phyloP scores from a whole-genome alignment of 257 asterid genomes.

The Scutellaria minor region DNA sequence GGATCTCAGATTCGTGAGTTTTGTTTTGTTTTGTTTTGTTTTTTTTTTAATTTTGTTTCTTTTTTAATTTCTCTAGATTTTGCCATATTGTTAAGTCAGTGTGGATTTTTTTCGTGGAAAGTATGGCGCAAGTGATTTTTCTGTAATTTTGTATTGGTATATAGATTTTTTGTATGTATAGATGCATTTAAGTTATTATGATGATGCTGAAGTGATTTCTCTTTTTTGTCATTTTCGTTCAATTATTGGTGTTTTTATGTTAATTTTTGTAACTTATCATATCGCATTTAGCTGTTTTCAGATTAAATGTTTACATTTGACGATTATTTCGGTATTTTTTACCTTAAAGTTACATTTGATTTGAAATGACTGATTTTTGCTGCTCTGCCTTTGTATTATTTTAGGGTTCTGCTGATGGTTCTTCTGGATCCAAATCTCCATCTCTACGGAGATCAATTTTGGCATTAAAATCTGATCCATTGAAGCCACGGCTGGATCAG shows the following conservation, averaged over 20 bases:
- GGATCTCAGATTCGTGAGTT: constrained; percentile 54
- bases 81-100: neutral
- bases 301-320: constrained; percentile 19
- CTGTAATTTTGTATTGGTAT: neutral
- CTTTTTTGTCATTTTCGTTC: constrained; percentile 20
- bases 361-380: constrained; percentile 23
- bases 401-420: constrained; percentile 50
- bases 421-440: constrained; percentile 41
- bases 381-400: constrained; percentile 23
- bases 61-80: neutral
- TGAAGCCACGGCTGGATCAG: constrained; percentile 77
- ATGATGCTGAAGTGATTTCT: constrained; percentile 29
- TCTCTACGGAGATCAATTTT: constrained; percentile 55
- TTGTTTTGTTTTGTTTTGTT: constrained; percentile 5
- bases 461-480: constrained; percentile 70
- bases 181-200: constrained; percentile 40
- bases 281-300: constrained; percentile 18
- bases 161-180: constrained; percentile 17
- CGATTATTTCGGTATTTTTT: neutral
- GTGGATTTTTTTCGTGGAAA: neutral
- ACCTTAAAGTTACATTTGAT: constrained; percentile 6
- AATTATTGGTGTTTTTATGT: constrained; percentile 28
- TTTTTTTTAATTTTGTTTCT: neutral
- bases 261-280: constrained; percentile 23
- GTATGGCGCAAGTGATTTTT: constrained; percentile 1